Evolutionary conservation across 441 rosid species (phyloP).

Genomic region (Populus hybrid): DNA sequence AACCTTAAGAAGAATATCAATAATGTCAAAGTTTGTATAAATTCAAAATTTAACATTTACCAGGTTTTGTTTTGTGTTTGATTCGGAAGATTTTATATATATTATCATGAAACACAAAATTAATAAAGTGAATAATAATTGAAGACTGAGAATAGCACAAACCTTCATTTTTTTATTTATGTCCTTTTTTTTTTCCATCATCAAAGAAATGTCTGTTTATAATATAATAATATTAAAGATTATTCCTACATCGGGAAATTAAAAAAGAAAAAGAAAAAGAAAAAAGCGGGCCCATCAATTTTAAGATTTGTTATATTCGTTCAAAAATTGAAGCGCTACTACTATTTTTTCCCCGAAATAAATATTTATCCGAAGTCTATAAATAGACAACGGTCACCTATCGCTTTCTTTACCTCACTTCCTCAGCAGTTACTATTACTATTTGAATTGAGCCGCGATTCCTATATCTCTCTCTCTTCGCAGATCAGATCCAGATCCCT

Average conservation of each 20-base stretch:
- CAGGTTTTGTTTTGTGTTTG: too few relatives aligned
- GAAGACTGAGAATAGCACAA: too few relatives aligned
- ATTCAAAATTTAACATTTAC: too few relatives aligned
- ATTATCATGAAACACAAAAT: not conserved
- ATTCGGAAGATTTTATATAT: too few relatives aligned
- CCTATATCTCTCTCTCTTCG: not conserved
- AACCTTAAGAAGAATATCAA: too few relatives aligned
- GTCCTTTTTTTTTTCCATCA: not conserved
- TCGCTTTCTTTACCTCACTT: not conserved
- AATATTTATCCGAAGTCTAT: not conserved
- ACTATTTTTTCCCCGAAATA: too few relatives aligned
- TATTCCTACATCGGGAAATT: too few relatives aligned
- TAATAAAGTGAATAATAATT: not conserved
- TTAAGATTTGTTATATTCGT: not conserved
- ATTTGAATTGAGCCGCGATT: not conserved
- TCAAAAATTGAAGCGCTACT: not conserved
- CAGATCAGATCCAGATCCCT: not conserved
- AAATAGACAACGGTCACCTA: not conserved
- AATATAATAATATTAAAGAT: not conserved
- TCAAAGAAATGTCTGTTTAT: not conserved
- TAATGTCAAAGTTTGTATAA: too few relatives aligned
- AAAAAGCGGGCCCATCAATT: too few relatives aligned
- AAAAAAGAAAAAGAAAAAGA: not conserved
- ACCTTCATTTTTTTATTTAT: not conserved
- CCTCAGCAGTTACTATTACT: not conserved